phyloP scores from a whole-genome alignment of 2,329 filamentous ascomycete genomes.

The Cryphonectria carpinicola region DNA sequence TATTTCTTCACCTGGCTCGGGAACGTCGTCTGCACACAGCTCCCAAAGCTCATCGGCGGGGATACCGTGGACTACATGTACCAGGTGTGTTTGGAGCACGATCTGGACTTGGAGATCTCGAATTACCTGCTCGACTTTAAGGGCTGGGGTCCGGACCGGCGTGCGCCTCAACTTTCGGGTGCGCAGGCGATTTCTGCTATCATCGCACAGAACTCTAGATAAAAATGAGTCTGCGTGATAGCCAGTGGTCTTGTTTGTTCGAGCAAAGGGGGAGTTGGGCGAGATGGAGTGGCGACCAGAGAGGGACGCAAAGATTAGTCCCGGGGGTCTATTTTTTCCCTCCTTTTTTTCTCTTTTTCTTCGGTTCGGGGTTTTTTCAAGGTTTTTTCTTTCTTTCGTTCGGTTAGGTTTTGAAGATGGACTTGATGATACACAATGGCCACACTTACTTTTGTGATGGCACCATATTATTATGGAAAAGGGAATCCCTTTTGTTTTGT shows the following conservation, averaged over 20 bases:
- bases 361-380: not conserved
- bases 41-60: not conserved
- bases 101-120: not conserved
- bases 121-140: not conserved
- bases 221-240: not conserved
- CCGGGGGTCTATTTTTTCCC: not conserved
- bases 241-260: not conserved
- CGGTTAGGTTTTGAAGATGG: not conserved
- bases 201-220: not conserved
- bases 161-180: too few relatives aligned
- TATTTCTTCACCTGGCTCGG: constrained; percentile 3
- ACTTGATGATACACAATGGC: not conserved
- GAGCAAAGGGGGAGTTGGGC: too few relatives aligned
- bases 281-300: too few relatives aligned
- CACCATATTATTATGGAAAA: not conserved
- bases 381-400: not conserved
- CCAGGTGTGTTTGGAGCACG: not conserved
- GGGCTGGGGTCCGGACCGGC: not conserved
- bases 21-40: not conserved
- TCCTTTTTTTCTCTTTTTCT: not conserved
- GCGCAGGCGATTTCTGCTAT: not conserved
- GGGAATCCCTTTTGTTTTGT: not conserved
- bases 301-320: too few relatives aligned
- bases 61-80: not conserved
- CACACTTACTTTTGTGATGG: not conserved